Base-by-base conservation (phyloP, 2,329 filamentous ascomycete genomes). In the Metarhizium humberi region DNA sequence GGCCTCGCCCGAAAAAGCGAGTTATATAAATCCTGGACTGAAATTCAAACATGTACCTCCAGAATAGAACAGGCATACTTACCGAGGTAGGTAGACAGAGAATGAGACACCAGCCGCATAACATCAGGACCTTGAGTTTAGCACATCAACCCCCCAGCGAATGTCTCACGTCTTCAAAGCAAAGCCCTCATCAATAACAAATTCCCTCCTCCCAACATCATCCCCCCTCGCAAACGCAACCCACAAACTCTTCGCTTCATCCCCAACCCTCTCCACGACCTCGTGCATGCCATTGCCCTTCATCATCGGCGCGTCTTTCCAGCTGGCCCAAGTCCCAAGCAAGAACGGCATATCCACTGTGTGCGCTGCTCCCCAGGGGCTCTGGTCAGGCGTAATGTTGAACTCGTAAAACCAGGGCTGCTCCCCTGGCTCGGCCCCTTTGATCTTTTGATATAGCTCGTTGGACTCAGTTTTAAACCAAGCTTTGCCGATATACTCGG, bases 231-330 rank as follows among this genome's bases (percentile, higher is more conserved):
- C 60, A 56, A 61, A 61, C 5, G 50, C 53, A 18, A 58, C 53
- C 58, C 60, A 61, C 3, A 60, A n/a, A 6, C 48, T 32, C 50
- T 55, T 60, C 25, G 59, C 34, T 10, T 51, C 46, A 10, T 52
- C 50, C 1, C 60, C 59, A 2, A 61, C 50, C 18, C 11, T 47
- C 43, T 53, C 51, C 30, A 61, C 53, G 2, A 51, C 25, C 4
- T 55, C 38, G 32, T 47, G 46, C 10, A 51, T 43, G 11, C 52
- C 29, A 1, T 38, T 20, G 8, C 56, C 59, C 29, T 55, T 34
- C 13, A 62, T 13, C 59, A 61, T 61, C 5, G 59, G 60, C 25
- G 60, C 60, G 32, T 56, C 32, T 45, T 61, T 61, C 59, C 60
- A 62, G 4, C 4, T 46, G 36, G 32, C 32, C 32, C 32, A 34